Conservation (phyloP, 495 filamentous ascomycete genomes). For the Xylaria cubensis region DNA sequence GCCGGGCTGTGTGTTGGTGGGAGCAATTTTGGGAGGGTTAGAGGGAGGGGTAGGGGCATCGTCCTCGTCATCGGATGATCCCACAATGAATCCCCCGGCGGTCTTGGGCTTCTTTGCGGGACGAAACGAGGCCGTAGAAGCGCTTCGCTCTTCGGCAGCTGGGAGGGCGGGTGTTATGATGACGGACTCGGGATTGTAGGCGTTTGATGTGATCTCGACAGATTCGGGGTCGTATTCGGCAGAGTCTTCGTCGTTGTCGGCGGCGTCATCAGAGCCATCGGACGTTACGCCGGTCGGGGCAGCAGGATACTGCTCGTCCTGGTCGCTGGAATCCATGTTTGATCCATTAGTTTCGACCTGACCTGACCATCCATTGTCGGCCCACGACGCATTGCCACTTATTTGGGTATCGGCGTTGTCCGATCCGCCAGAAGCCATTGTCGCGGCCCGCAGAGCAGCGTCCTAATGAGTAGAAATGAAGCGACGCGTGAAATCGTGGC, state of each 20-base stretch:
- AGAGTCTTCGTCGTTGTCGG: constrained; percentile 49
- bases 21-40: constrained; percentile 30
- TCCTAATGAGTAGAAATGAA: not conserved
- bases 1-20: constrained; percentile 22
- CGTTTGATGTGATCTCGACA: constrained; percentile 45
- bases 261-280: constrained; percentile 53
- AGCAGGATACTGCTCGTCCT: constrained; percentile 51
- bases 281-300: constrained; percentile 51
- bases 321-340: constrained; percentile 61
- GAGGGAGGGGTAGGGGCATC: constrained; percentile 22
- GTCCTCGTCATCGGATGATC: constrained; percentile 69
- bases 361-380: constrained; percentile 60
- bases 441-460: constrained; percentile 9
- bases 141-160: constrained; percentile 37
- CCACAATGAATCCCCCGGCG: constrained; percentile 80
- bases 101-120: constrained; percentile 67
- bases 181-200: constrained; percentile 42
- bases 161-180: constrained; percentile 42
- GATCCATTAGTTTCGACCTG: constrained; percentile 56
- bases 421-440: constrained; percentile 43
- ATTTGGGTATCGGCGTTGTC: constrained; percentile 46
- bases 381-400: constrained; percentile 43
- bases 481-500: not conserved
- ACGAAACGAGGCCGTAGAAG: constrained; percentile 43
- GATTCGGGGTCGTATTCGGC: constrained; percentile 61